A percentile compares a stretch with the other conserved stretches of the same genome.
phyloP scores from a whole-genome alignment of 352 stramenopile genomes.

The Aphanomyces stellatus region DNA sequence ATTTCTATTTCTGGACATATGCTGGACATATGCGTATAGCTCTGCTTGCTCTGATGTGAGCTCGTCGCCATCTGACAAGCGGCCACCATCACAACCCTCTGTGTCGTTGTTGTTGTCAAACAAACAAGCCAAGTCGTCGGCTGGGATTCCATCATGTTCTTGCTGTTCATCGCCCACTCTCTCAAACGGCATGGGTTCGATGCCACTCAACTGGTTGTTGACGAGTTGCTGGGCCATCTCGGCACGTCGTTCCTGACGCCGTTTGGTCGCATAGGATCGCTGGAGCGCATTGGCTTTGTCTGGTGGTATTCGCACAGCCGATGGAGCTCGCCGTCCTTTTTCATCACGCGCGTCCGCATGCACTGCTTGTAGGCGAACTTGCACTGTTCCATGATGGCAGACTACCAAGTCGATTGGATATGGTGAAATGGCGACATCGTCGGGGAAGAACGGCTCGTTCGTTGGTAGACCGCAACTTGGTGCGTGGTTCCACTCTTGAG shows the following conservation, averaged over 20 bases:
- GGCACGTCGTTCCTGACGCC: neutral
- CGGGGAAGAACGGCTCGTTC: no score
- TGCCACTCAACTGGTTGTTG: neutral
- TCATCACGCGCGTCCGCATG: slow-evolving; percentile 9
- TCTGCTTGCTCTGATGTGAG: neutral
- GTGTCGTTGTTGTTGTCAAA: neutral
- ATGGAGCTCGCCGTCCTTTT: slow-evolving; percentile 19
- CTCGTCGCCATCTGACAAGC: neutral
- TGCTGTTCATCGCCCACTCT: neutral
- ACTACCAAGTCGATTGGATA: neutral
- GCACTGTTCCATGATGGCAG: neutral
- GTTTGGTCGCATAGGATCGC: neutral
- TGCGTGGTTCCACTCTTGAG: no score
- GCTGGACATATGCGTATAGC: no score
- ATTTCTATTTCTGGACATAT: no score
- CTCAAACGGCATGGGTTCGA: neutral
- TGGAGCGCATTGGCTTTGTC: slow-evolving; percentile 21
- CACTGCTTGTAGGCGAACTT: slow-evolving; percentile 22
- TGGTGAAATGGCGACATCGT: neutral
- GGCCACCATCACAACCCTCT: neutral
- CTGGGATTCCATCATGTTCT: no score
- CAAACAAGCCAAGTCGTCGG: no score
- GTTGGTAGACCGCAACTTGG: no score
- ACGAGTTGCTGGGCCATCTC: neutral
- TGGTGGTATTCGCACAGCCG: slow-evolving; percentile 16